phyloP scores from a whole-genome alignment of 2,329 filamentous ascomycete species.

The Colletotrichum australisinense region DNA sequence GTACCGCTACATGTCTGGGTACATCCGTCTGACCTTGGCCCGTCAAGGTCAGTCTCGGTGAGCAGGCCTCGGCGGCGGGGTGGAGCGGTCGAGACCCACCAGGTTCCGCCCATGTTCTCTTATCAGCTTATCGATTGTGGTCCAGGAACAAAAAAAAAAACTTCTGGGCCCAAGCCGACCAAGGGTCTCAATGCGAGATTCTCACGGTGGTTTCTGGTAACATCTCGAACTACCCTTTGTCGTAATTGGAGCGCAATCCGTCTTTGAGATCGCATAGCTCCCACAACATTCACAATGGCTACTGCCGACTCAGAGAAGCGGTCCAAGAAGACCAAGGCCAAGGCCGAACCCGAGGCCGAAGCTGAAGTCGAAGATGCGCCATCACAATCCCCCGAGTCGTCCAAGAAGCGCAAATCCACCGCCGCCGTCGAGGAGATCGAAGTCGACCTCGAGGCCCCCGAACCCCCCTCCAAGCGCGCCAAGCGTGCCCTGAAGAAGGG shows the following conservation, averaged over 20 bases:
- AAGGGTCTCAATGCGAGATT: constrained; percentile 9
- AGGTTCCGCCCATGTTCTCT: neutral
- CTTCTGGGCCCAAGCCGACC: constrained; percentile 18
- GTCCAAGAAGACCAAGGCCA: neutral
- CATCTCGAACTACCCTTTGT: neutral
- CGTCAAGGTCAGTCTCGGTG: constrained; percentile 13
- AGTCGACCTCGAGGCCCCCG: constrained; percentile 88
- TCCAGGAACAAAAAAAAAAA: constrained; percentile 25
- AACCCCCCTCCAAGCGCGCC: constrained; percentile 95
- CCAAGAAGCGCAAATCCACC: constrained; percentile 78
- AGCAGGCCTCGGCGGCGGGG: neutral
- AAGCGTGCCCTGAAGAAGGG: constrained; percentile 90
- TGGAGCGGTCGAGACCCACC: neutral
- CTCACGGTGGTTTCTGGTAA: constrained; percentile 16
- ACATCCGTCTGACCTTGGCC: neutral
- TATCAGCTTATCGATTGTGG: constrained; percentile 33
- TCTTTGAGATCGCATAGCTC: neutral
- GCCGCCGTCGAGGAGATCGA: constrained; percentile 77
- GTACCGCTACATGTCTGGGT: constrained; percentile 3
- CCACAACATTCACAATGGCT: neutral
- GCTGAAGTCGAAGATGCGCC: neutral
- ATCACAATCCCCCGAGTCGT: constrained; percentile 38
- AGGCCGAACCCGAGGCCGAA: neutral
- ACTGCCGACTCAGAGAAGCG: constrained; percentile 18
- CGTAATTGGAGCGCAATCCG: neutral